phyloP scores from a whole-genome alignment of 2,329 filamentous ascomycete species.

The Hypomyces rosellus region DNA sequence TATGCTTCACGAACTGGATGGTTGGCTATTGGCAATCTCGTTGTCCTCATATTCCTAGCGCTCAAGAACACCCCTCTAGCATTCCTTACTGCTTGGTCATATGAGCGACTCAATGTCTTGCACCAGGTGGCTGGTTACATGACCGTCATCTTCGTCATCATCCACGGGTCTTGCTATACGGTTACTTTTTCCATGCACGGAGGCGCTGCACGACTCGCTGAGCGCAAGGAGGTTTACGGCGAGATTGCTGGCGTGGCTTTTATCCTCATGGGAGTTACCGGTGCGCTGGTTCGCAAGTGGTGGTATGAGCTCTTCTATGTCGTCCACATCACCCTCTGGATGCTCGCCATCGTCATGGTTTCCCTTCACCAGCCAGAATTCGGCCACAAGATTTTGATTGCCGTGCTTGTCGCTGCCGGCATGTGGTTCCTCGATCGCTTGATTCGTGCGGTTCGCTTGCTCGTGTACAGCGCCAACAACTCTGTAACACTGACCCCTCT shows the following conservation, averaged over 20 bases:
- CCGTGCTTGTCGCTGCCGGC: conserved; percentile 35
- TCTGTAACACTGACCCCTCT: conserved; percentile 47
- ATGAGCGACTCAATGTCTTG: conserved; percentile 53
- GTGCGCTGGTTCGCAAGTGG: conserved; percentile 36
- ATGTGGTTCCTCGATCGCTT: conserved; percentile 48
- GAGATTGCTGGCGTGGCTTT: conserved; percentile 43
- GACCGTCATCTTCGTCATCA: conserved; percentile 38
- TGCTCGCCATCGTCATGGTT: conserved; percentile 40
- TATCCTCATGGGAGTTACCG: conserved; percentile 37
- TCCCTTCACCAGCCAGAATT: conserved; percentile 47
- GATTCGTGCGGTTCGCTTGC: conserved; percentile 38
- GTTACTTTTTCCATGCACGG: conserved; percentile 30
- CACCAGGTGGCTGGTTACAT: conserved; percentile 48
- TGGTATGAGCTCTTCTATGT: conserved; percentile 53
- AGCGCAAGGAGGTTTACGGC: conserved; percentile 37
- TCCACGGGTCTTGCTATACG: conserved; percentile 41
- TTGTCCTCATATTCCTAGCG: conserved; percentile 46
- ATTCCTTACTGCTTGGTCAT: conserved; percentile 47
- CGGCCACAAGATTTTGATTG: conserved; percentile 34
- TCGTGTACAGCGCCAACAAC: conserved; percentile 43
- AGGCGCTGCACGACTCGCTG: conserved; percentile 26
- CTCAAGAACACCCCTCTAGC: conserved; percentile 55
- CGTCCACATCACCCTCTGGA: conserved; percentile 44
- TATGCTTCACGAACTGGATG: conserved; percentile 34
- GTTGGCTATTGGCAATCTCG: conserved; percentile 40